These are phyloP conservation scores for Talaromyces thailandensis DNA, from an alignment of 495 filamentous ascomycete genomes.

Conservation along the genomic window DNA sequence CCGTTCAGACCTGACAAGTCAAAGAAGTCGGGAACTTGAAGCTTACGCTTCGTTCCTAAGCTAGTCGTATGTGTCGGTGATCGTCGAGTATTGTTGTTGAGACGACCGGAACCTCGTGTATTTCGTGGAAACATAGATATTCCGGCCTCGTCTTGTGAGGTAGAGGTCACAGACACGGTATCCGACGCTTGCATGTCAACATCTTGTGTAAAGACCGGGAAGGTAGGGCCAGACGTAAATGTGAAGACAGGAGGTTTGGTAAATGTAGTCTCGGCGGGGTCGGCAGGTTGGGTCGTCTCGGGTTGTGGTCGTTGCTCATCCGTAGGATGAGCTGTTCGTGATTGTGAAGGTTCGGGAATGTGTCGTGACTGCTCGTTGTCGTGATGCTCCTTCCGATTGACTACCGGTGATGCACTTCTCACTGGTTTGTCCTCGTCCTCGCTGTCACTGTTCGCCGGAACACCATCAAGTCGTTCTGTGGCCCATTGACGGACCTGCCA, in stretches of 20 bases:
- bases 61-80: conserved; percentile 27
- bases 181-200: conserved; percentile 11
- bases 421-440: conserved; percentile 65
- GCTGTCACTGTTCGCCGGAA: conserved; percentile 49
- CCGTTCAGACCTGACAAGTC: conserved; percentile 62
- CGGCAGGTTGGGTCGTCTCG: conserved; percentile 13
- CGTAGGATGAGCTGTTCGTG: conserved; percentile 37
- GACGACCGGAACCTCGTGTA: conserved; percentile 42
- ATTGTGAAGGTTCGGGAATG: conserved; percentile 26
- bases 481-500: conserved; percentile 79
- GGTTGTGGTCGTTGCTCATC: conserved; percentile 19
- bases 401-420: conserved; percentile 50
- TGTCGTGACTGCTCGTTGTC: conserved; percentile 25
- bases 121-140: conserved; percentile 45
- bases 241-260: conserved; percentile 48
- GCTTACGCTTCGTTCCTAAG: conserved; percentile 68
- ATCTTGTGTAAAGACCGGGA: conserved; percentile 34
- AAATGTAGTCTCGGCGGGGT: conserved; percentile 18
- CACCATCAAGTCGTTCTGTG: conserved; percentile 63
- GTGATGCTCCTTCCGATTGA: conserved; percentile 41
- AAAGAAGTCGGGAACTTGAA: conserved; percentile 72
- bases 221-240: conserved; percentile 54
- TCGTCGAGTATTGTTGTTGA: conserved; percentile 34
- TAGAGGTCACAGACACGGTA: conserved; percentile 12
- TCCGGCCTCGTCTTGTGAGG: conserved; percentile 29